Conservation (phyloP, 2,329 filamentous ascomycete species). For the Rasamsonia emersonii region DNA sequence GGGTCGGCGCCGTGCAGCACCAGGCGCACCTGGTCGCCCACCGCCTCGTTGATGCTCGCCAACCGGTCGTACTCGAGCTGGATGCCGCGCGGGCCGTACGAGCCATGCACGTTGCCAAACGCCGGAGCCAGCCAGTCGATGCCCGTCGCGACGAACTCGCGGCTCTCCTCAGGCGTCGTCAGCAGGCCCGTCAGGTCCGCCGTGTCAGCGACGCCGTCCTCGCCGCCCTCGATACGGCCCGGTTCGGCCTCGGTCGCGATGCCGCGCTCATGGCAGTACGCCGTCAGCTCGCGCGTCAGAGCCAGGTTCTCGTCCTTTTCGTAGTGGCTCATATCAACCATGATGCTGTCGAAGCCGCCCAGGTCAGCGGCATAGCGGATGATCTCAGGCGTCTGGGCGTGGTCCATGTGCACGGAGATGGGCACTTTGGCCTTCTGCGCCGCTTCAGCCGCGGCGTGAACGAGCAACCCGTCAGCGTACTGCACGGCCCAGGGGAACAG, state of each 20-base stretch:
- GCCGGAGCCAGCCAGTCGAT: slow-evolving; percentile 68
- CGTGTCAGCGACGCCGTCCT: slow-evolving; percentile 65
- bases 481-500: slow-evolving; percentile 67
- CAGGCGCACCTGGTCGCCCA: slow-evolving; percentile 42
- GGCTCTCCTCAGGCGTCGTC: slow-evolving; percentile 60
- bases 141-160: slow-evolving; percentile 61
- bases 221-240: slow-evolving; percentile 62
- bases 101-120: slow-evolving; percentile 69
- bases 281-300: slow-evolving; percentile 54
- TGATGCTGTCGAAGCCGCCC: slow-evolving; percentile 61
- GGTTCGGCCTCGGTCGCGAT: slow-evolving; percentile 65
- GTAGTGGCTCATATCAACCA: slow-evolving; percentile 70
- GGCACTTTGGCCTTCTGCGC: slow-evolving; percentile 51
- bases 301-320: slow-evolving; percentile 62
- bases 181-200: slow-evolving; percentile 54
- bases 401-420: slow-evolving; percentile 57
- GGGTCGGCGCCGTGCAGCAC: slow-evolving; percentile 53
- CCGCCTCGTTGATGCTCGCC: slow-evolving; percentile 40
- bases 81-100: slow-evolving; percentile 59
- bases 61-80: slow-evolving; percentile 53
- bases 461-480: slow-evolving; percentile 52
- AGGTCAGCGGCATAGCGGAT: slow-evolving; percentile 53
- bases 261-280: slow-evolving; percentile 55
- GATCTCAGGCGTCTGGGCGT: slow-evolving; percentile 56
- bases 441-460: slow-evolving; percentile 48